Evolutionary conservation across 2,329 filamentous ascomycete species (phyloP).

Genomic region (Ophiostoma sp.): DNA sequence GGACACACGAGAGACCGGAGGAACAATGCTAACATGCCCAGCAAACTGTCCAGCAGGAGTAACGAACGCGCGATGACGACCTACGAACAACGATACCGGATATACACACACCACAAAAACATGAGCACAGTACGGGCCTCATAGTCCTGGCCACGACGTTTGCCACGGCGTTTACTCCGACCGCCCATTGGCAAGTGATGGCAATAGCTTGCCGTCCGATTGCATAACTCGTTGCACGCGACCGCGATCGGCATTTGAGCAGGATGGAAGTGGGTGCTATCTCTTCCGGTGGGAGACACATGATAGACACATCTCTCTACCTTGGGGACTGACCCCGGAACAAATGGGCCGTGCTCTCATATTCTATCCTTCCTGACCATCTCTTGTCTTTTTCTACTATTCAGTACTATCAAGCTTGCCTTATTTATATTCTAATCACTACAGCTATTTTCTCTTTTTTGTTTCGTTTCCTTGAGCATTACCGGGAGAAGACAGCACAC

Average conservation of each 20-base stretch:
- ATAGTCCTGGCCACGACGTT: too few species aligned
- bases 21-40: slow-evolving; percentile 22
- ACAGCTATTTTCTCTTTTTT: background rate
- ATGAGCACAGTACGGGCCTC: background rate
- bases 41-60: slow-evolving; percentile 42
- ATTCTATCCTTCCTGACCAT: background rate
- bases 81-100: slow-evolving; percentile 34
- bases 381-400: background rate
- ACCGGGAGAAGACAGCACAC: background rate
- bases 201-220: too few species aligned
- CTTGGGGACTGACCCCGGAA: too few species aligned
- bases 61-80: slow-evolving; percentile 21
- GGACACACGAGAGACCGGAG: background rate
- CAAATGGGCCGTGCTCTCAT: too few species aligned
- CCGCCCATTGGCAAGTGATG: too few species aligned
- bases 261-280: too few species aligned
- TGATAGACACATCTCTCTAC: too few species aligned
- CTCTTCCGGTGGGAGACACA: too few species aligned
- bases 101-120: background rate
- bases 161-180: too few species aligned
- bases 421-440: slow-evolving; percentile 12
- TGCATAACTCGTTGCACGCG: too few species aligned
- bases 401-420: background rate
- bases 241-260: too few species aligned
- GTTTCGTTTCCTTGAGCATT: background rate